Base-by-base conservation (phyloP, 2,329 filamentous ascomycete genomes). In the Fulvia fulva region DNA sequence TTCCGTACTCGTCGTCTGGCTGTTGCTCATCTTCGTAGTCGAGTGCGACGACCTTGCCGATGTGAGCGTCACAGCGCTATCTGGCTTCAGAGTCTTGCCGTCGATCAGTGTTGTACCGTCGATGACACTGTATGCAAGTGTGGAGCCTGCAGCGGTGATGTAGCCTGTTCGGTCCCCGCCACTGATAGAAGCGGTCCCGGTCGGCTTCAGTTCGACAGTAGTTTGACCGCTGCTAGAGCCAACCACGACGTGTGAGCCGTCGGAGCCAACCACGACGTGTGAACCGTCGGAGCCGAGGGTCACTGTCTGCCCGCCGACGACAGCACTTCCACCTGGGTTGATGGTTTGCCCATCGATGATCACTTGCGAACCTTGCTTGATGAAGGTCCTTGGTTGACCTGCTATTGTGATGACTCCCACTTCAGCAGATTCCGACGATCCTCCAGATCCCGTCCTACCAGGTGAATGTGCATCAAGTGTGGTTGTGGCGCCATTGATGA, bases 271-370 rank as follows among this genome's bases (percentile, higher is more conserved):
- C n/a, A n/a, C n/a, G n/a, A n/a, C n/a, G n/a, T n/a, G n/a, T n/a
- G n/a, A n/a, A n/a, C 21, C 26, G 51, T 44, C 51, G 9, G 45
- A 47, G 22, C 25, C 22, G 21, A 55, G 45, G 22, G 44, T 51
- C 9, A 51, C 19, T 14, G 56, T 51, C 21, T 51, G 44, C 14
- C 56, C 52, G n/a, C 51, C 22, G 12, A 58, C 21, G 11, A 23
- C 21, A 21, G 47, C 41, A 28, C 30, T 26, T 23, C 19, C 46
- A 4, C 52, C 56, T 16, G 51, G 46, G 22, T 30, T 19, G 5
- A 58, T 46, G 23, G 56, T 37, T 34, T 55, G 45, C 7, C 44
- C 51, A 43, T 50, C 37, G 25, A 54, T 58, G 19, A 46, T 23
- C 1, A 54, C 51, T 34, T 44, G 21, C 9, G 51, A 30, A 22